A percentile compares a stretch with the other conserved stretches of the same genome.
Evolutionary conservation across 2,329 filamentous ascomycete species (phyloP).

Genomic region (Lasiodiplodia sp.): DNA sequence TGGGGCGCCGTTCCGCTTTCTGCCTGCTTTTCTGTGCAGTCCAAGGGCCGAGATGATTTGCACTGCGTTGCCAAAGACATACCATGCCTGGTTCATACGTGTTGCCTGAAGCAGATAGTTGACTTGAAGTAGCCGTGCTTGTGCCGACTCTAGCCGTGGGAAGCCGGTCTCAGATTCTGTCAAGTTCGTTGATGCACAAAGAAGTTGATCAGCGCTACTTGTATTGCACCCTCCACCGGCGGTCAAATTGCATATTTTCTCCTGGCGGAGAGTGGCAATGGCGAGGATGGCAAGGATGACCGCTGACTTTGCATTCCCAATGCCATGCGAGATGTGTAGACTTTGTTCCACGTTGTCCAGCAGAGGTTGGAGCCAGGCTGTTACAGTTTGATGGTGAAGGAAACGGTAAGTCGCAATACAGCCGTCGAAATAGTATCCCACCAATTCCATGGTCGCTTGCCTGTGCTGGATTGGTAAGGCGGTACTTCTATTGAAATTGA

Average conservation of each 20-base stretch:
- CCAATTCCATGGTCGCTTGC: conserved; percentile 52
- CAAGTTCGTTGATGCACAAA: conserved; percentile 52
- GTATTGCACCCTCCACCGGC: conserved; percentile 31
- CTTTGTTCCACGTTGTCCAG: conserved; percentile 37
- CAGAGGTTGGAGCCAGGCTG: conserved; percentile 50
- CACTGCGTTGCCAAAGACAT: conserved; percentile 63
- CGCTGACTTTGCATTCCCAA: conserved; percentile 56
- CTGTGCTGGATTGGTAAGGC: conserved; percentile 44
- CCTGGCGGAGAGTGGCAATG: conserved; percentile 51
- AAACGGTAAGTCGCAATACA: conserved; percentile 68
- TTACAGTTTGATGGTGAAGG: conserved; percentile 61
- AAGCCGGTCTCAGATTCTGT: conserved; percentile 60
- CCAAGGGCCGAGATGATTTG: conserved; percentile 60
- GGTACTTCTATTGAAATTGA: conserved; percentile 46
- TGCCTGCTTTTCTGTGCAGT: conserved; percentile 49
- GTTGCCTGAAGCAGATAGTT: conserved; percentile 66
- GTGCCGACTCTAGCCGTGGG: conserved; percentile 63
- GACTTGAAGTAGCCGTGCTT: conserved; percentile 65
- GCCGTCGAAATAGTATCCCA: conserved; percentile 66
- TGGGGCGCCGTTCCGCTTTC: conserved; percentile 41
- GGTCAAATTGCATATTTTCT: conserved; percentile 9
- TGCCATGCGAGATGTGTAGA: conserved; percentile 45
- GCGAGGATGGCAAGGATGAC: conserved; percentile 49
- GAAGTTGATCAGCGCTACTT: conserved; percentile 52
- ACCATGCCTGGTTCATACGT: conserved; percentile 68